phyloP scores from a whole-genome alignment of 2,329 filamentous ascomycete species.

The Calonectria naviculata region DNA sequence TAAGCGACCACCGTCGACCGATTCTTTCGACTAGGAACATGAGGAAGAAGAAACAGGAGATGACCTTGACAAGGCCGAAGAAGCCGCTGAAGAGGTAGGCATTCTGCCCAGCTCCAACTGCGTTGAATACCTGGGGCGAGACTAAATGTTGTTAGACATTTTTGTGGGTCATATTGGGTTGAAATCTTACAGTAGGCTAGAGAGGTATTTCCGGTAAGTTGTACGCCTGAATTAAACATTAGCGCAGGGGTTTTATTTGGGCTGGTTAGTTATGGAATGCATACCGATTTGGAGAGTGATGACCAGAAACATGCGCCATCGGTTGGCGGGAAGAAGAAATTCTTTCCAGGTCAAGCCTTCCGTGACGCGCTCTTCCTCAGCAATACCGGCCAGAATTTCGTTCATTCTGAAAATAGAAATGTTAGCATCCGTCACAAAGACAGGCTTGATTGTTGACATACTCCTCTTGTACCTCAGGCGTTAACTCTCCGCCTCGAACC shows the following conservation, averaged over 20 bases:
- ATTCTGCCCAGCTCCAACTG: conserved; percentile 59
- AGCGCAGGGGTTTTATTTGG: background rate
- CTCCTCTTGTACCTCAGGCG: conserved; percentile 48
- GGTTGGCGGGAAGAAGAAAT: conserved; percentile 55
- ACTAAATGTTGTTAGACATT: conserved; percentile 38
- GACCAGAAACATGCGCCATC: conserved; percentile 59
- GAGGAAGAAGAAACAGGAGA: conserved; percentile 58
- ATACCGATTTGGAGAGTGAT: conserved; percentile 60
- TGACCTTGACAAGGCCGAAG: conserved; percentile 63
- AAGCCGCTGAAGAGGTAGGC: conserved; percentile 62
- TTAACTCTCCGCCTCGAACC: conserved; percentile 59
- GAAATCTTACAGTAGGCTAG: conserved; percentile 57
- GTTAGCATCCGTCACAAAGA: conserved; percentile 12
- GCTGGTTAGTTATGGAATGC: background rate
- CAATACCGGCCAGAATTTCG: conserved; percentile 57
- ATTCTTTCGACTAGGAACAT: conserved; percentile 61
- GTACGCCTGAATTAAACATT: conserved; percentile 41
- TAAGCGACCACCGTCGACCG: conserved; percentile 59
- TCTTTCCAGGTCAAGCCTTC: conserved; percentile 60
- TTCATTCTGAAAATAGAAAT: conserved; percentile 42
- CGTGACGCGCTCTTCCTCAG: conserved; percentile 56
- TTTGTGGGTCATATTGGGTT: background rate
- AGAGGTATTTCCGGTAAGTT: conserved; percentile 63
- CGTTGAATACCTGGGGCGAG: conserved; percentile 62
- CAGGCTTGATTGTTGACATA: conserved; percentile 22